Evolutionary conservation across 305 asterid genomes (phyloP), one percentile per base, ranked within the genome.

Genomic region (Fraxinus paxiana): DNA sequence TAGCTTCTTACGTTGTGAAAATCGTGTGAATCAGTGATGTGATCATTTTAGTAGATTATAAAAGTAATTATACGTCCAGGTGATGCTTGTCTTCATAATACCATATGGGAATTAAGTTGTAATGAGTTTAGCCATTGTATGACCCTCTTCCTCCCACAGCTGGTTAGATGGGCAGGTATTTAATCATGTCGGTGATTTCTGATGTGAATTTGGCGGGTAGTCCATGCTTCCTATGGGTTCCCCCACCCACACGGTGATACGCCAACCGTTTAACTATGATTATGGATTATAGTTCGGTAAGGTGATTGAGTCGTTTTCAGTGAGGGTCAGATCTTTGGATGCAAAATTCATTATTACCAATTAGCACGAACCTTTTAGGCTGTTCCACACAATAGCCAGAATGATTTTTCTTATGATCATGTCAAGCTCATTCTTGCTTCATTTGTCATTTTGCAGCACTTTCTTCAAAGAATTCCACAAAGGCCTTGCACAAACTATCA

Each of bases 381-480:
- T 20, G 20, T 77, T 41, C 12, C 22, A 65, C 48, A 12, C 28
- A 79, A 67, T 81, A 61, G 80, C 80, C 63, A 26, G 77, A 69
- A 51, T 51, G 35, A 26, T 34, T 76, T 83, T 82, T 61, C 71
- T 77, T 35, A 28, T 56, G 35, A 5, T 54, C 31, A 12, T 35
- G 70, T 37, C 26, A 33, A 81, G 73, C 31, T 73, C 67, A 63
- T 74, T 73, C 31, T 80, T 78, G 73, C 43, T 56, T 56, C 67
- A 6, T 73, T 83, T 80, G 79, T 79, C 48, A 77, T 82, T 83
- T 86, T 85, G 93, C 96, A 95, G 98, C 91, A 93, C 97, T 33
- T 93, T 93, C 79, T 95, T 92, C 83, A 90, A 90, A 80, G 92
- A 93, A 82, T 93, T 90, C 89, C 98, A 95, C 84, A 86, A 84